These are phyloP conservation scores for Trypanosoma avium DNA, from an alignment of 208 protist genomes.

Conservation along the genomic window DNA sequence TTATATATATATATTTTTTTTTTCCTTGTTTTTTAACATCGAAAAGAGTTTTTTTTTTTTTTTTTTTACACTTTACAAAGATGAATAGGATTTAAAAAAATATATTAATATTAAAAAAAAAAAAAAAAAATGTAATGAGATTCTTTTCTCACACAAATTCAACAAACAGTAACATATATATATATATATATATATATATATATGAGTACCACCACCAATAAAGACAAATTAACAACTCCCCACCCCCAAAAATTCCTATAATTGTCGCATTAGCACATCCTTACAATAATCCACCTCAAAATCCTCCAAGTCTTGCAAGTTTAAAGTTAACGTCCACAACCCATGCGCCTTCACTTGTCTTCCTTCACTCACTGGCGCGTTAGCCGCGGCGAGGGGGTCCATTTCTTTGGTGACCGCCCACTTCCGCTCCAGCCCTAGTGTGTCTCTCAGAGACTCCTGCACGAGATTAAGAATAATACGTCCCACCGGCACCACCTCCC, in stretches of 20 bases:
- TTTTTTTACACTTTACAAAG: no score
- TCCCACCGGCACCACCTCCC: constrained; percentile 87
- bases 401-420: constrained; percentile 84
- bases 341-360: constrained; percentile 74
- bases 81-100: no score
- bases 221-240: no score
- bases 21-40: no score
- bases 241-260: no score
- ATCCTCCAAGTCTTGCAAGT: constrained; percentile 89
- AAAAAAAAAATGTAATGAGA: no score
- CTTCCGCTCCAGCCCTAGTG: constrained; percentile 85
- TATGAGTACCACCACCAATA: no score
- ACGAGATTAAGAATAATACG: constrained; percentile 89
- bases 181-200: no score
- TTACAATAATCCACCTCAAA: constrained; percentile 93
- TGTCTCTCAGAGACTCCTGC: constrained; percentile 73
- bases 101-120: no score
- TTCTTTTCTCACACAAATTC: no score
- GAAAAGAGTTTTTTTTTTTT: no score
- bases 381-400: constrained; percentile 75
- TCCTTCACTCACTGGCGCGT: constrained; percentile 86
- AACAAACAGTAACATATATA: no score
- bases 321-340: constrained; percentile 88
- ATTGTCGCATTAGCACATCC: constrained; percentile 73
- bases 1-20: neutral